Conservation (phyloP, 2,329 filamentous ascomycete species). For the Fonsecaea multimorphosa region DNA sequence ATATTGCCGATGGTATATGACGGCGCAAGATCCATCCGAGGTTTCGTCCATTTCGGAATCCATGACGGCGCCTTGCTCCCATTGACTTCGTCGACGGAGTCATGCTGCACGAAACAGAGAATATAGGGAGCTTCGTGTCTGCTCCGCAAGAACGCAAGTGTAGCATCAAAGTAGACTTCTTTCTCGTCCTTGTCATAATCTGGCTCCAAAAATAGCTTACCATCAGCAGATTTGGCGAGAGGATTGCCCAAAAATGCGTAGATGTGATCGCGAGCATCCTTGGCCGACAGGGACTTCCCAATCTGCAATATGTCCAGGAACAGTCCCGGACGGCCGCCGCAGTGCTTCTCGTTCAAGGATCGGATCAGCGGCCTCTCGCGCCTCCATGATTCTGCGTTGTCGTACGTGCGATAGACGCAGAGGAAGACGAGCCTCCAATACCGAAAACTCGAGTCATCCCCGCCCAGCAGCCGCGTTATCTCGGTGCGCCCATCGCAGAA, state of each 20-base stretch:
- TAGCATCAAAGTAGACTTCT: background rate
- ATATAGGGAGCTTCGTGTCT: background rate
- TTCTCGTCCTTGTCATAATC: constrained; percentile 5
- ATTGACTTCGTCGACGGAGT: constrained; percentile 4
- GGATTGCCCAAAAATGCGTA: constrained; percentile 12
- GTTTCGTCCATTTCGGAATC: constrained; percentile 11
- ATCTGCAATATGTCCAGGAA: constrained; percentile 9
- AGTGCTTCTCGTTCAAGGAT: constrained; percentile 7
- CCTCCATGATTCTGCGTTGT: background rate
- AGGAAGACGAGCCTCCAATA: constrained; percentile 4
- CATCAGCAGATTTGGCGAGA: constrained; percentile 1
- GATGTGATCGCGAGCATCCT: background rate
- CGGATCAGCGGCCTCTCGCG: background rate
- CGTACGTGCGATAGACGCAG: constrained; percentile 1
- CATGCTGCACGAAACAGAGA: constrained; percentile 11
- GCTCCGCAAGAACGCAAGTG: background rate
- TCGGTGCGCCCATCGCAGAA: constrained; percentile 3
- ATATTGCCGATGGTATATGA: background rate
- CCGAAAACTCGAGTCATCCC: background rate
- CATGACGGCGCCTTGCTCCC: background rate
- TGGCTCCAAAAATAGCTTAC: constrained; percentile 7
- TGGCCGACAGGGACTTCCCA: background rate
- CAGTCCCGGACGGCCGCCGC: background rate
- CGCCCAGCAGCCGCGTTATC: background rate
- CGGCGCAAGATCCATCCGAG: background rate